Conservation (phyloP, 2,329 filamentous ascomycete species). For the Trichoderma brevicompactum region DNA sequence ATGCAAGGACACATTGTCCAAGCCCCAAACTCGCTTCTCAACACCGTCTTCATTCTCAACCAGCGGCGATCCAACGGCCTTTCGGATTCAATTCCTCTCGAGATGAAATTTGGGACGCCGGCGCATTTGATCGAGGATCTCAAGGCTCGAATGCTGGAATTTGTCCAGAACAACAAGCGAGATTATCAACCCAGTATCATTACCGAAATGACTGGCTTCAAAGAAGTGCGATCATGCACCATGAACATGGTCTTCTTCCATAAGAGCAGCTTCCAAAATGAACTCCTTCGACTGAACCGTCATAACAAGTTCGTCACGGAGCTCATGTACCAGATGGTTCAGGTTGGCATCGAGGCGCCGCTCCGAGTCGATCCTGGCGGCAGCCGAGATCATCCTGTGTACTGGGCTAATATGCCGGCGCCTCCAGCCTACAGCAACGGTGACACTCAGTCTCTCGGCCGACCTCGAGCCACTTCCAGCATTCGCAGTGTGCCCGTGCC, state of each 20-base stretch:
- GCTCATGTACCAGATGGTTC: conserved; percentile 82
- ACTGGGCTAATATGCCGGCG: conserved; percentile 46
- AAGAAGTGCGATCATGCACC: conserved; percentile 81
- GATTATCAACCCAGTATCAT: conserved; percentile 87
- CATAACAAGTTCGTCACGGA: conserved; percentile 95
- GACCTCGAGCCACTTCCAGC: conserved; percentile 30
- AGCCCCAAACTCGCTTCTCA: conserved; percentile 91
- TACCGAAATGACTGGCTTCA: conserved; percentile 79
- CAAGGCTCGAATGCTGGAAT: conserved; percentile 78
- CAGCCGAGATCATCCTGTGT: conserved; percentile 70
- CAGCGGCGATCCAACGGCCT: conserved; percentile 87
- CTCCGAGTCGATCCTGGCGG: conserved; percentile 64
- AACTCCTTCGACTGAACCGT: conserved; percentile 82
- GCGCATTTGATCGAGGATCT: conserved; percentile 81
- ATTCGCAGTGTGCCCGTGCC: conserved; percentile 34
- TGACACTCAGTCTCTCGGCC: conserved; percentile 26
- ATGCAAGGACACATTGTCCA: conserved; percentile 97
- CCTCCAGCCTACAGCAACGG: conserved; percentile 42
- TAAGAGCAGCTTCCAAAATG: conserved; percentile 96
- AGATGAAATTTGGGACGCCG: conserved; percentile 87
- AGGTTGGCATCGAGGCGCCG: conserved; percentile 84
- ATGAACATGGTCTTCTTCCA: conserved; percentile 97
- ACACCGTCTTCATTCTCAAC: conserved; percentile 92
- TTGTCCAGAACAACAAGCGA: conserved; percentile 82
- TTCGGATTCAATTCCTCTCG: conserved; percentile 81